phyloP scores from a whole-genome alignment of 2,329 filamentous ascomycete genomes.

The Aspergillus pseudoviridinutans region DNA sequence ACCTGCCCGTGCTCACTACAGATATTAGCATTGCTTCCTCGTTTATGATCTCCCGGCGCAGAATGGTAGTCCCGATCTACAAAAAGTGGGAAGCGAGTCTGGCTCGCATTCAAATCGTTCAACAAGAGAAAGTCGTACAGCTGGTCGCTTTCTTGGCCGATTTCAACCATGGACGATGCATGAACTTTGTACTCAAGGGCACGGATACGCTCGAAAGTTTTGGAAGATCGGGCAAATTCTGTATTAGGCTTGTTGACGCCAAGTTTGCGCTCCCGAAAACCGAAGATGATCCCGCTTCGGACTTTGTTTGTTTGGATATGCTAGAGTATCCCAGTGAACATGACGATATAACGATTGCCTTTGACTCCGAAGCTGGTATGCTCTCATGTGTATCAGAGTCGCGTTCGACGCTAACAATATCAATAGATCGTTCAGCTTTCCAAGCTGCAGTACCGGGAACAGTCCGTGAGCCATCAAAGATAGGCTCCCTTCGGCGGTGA shows the following conservation, averaged over 20 bases:
- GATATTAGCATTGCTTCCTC: slow-evolving; percentile 57
- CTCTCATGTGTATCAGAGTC: slow-evolving; percentile 12
- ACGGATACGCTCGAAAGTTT: slow-evolving; percentile 78
- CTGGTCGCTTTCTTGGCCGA: slow-evolving; percentile 84
- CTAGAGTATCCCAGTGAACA: slow-evolving; percentile 88
- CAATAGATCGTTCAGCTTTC: slow-evolving; percentile 35
- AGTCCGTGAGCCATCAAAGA: slow-evolving; percentile 36
- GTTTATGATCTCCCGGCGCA: slow-evolving; percentile 76
- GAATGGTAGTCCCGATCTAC: slow-evolving; percentile 88
- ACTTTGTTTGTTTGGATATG: slow-evolving; percentile 80
- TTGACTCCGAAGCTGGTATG: slow-evolving; percentile 74
- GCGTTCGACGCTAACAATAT: slow-evolving; percentile 2
- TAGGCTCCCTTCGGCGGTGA: slow-evolving; percentile 40
- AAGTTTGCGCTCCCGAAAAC: slow-evolving; percentile 77
- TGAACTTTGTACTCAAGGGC: slow-evolving; percentile 82
- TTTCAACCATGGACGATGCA: slow-evolving; percentile 79
- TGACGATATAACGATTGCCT: slow-evolving; percentile 82
- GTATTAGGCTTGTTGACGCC: slow-evolving; percentile 77
- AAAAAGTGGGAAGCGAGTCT: slow-evolving; percentile 88
- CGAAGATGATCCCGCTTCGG: slow-evolving; percentile 52
- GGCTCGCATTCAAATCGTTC: slow-evolving; percentile 75
- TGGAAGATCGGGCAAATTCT: slow-evolving; percentile 61
- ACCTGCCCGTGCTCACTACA: slow-evolving; percentile 1
- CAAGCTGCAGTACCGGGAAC: slow-evolving; percentile 36
- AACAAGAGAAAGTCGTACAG: slow-evolving; percentile 70